A percentile compares a stretch with the other conserved stretches of the same genome.
Evolutionary conservation across 2,329 filamentous ascomycete species (phyloP).

Genomic region (Phyllosticta paracitricarpa): DNA sequence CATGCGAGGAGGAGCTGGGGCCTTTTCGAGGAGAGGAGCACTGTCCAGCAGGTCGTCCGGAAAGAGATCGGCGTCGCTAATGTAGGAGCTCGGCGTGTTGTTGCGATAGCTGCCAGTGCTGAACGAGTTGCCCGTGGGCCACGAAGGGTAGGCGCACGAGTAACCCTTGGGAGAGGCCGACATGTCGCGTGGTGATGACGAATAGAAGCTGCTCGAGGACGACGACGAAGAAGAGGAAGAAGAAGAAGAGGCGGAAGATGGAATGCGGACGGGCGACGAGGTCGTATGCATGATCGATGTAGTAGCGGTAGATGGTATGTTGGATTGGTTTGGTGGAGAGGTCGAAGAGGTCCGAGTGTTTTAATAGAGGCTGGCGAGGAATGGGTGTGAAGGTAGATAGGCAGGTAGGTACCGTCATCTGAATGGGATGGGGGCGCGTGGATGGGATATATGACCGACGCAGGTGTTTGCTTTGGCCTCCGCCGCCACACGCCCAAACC

Average conservation of each 20-base stretch:
- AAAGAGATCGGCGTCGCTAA: constrained; percentile 33
- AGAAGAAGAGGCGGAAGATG: constrained; percentile 22
- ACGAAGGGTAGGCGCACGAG: constrained; percentile 31
- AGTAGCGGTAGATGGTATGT: neutral
- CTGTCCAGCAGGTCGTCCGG: constrained; percentile 26
- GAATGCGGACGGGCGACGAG: neutral
- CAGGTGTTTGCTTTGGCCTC: constrained; percentile 4
- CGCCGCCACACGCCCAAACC: neutral
- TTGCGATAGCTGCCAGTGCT: constrained; percentile 17
- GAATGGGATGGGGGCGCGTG: constrained; percentile 3
- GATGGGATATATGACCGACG: neutral
- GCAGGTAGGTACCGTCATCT: neutral
- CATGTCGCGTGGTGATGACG: constrained; percentile 16
- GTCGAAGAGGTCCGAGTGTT: neutral
- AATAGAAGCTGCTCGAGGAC: constrained; percentile 17
- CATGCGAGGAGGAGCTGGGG: constrained; percentile 30
- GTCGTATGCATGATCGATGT: neutral
- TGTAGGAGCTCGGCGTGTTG: constrained; percentile 30
- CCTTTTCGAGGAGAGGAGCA: constrained; percentile 27
- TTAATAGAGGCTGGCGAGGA: neutral
- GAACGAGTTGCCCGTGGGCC: constrained; percentile 29
- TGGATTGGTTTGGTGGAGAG: neutral
- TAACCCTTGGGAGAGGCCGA: constrained; percentile 18
- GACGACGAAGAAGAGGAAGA: constrained; percentile 28
- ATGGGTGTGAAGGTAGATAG: neutral